Percentiles rank a stretch among this genome's conserved stretches.
Conservation (phyloP, 352 stramenopile genomes). For the Blastocystis sp. region DNA sequence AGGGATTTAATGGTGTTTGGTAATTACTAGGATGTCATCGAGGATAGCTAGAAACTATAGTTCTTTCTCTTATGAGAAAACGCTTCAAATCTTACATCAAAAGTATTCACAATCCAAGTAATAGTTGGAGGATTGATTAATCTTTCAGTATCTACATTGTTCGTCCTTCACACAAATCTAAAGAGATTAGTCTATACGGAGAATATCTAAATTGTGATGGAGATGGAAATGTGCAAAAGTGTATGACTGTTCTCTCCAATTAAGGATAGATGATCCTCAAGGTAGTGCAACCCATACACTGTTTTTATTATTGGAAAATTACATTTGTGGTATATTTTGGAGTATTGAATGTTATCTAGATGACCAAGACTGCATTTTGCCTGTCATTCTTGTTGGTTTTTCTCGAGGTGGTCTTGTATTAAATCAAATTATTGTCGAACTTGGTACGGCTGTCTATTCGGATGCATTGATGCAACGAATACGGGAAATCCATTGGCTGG, state of each 20-base stretch:
- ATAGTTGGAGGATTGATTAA: not conserved
- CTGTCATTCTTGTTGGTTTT: constrained; percentile 42
- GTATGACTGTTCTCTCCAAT: not conserved
- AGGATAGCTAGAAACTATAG: not conserved
- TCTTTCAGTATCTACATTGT: constrained; percentile 55
- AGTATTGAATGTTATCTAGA: not conserved
- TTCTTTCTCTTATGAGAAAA: constrained; percentile 49
- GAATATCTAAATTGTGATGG: constrained; percentile 39
- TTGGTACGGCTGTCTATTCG: constrained; percentile 20
- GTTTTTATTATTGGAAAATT: constrained; percentile 20
- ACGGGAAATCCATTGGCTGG: constrained; percentile 50
- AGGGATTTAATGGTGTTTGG: not conserved
- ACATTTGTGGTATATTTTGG: not conserved
- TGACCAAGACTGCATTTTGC: not conserved
- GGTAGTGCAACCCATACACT: constrained; percentile 5
- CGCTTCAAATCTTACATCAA: constrained; percentile 43
- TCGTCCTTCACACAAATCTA: constrained; percentile 17
- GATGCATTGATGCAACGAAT: constrained; percentile 10
- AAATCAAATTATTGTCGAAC: constrained; percentile 43
- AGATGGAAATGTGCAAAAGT: constrained; percentile 41
- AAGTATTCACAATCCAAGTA: constrained; percentile 60
- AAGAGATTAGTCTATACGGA: constrained; percentile 53
- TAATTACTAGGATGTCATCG: constrained; percentile 6
- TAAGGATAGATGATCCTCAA: not conserved
- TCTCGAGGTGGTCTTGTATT: constrained; percentile 38